Percentiles rank a stretch among this genome's conserved stretches.
Evolutionary conservation across 2,329 filamentous ascomycete species (phyloP).

Genomic region (Graphiopsis chlorocephala): DNA sequence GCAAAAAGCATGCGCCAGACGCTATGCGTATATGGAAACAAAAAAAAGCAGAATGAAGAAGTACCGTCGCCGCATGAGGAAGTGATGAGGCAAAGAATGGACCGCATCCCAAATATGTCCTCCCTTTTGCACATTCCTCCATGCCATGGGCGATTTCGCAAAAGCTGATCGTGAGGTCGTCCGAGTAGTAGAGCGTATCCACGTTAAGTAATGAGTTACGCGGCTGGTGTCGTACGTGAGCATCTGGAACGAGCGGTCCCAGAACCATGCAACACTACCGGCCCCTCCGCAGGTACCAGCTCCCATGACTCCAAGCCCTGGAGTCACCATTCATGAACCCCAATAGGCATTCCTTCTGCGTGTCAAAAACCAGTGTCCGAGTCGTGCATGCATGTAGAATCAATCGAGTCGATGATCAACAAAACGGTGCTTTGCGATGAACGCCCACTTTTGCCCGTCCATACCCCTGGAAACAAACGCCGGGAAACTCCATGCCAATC

Average conservation of each 20-base stretch:
- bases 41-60: neutral
- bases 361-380: neutral
- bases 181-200: neutral
- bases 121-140: neutral
- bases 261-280: neutral
- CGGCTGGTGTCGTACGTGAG: neutral
- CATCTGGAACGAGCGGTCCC: neutral
- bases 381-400: neutral
- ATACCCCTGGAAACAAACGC: constrained; percentile 1
- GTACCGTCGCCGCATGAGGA: neutral
- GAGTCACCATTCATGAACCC: neutral
- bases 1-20: constrained; percentile 1
- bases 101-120: neutral
- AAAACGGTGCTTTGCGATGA: constrained; percentile 4
- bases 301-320: neutral
- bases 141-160: neutral
- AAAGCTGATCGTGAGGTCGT: neutral
- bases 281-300: neutral
- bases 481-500: constrained; percentile 1
- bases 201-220: neutral
- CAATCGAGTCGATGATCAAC: neutral
- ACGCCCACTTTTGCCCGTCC: constrained; percentile 4
- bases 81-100: neutral
- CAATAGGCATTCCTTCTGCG: neutral
- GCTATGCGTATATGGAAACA: constrained; percentile 3